A percentile compares a stretch with the other conserved stretches of the same genome.
Evolutionary conservation across 2,329 filamentous ascomycete genomes (phyloP).

Genomic region (Graphiopsis chlorocephala): DNA sequence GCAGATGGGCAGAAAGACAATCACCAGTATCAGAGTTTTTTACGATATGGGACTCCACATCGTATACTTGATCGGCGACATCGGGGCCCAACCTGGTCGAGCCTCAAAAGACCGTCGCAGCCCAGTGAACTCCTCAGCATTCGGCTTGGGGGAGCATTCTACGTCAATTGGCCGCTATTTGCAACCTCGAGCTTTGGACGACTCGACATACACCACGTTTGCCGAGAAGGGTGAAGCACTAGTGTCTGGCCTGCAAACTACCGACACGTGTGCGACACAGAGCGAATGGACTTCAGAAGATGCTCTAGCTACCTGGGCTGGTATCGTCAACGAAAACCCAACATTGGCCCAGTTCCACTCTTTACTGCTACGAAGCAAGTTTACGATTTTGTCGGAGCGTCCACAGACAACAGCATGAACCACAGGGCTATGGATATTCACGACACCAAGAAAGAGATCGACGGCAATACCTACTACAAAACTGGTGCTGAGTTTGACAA

Average conservation of each 20-base stretch:
- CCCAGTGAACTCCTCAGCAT: not conserved
- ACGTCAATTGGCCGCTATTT: not conserved
- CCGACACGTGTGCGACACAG: not conserved
- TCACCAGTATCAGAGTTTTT: conserved; percentile 9
- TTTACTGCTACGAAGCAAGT: not conserved
- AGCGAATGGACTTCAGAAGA: conserved; percentile 5
- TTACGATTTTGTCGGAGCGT: conserved; percentile 9
- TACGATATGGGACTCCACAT: not conserved
- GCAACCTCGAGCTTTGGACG: not conserved
- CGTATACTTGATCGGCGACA: not conserved
- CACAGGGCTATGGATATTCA: conserved; percentile 3
- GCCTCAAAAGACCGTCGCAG: not conserved
- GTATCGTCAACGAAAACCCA: not conserved
- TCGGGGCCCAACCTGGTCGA: not conserved
- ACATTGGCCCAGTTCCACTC: not conserved
- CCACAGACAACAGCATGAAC: not conserved
- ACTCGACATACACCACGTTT: not conserved
- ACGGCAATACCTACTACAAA: conserved; percentile 5
- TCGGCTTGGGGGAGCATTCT: too few species aligned
- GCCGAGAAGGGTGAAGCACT: conserved; percentile 2
- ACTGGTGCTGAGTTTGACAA: conserved; percentile 12
- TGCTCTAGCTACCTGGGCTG: conserved; percentile 6
- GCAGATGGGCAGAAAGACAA: conserved; percentile 17
- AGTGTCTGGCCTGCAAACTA: not conserved
- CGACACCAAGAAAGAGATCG: not conserved